phyloP scores from a whole-genome alignment of 2,329 filamentous ascomycete genomes.

The Sordariomycetes sp. region DNA sequence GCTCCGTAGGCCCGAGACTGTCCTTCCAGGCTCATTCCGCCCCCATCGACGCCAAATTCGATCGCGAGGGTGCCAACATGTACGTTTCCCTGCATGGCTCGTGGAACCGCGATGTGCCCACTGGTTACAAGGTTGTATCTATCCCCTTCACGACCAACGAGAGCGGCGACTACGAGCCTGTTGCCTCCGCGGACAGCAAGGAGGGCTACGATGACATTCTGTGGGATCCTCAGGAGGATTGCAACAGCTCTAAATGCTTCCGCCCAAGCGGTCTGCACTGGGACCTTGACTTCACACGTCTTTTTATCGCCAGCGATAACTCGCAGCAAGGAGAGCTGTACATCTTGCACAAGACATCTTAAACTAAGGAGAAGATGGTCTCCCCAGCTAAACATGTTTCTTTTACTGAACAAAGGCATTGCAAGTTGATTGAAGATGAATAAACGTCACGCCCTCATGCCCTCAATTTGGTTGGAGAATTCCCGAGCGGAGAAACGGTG shows the following conservation, averaged over 20 bases:
- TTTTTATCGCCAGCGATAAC: constrained; percentile 15
- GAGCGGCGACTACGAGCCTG: constrained; percentile 18
- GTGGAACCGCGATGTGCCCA: constrained; percentile 33
- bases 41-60: constrained; percentile 53
- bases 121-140: constrained; percentile 27
- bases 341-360: constrained; percentile 4
- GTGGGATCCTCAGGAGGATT: constrained; percentile 19
- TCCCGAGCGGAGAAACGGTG: constrained; percentile 20
- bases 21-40: constrained; percentile 51
- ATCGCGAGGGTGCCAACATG: constrained; percentile 35
- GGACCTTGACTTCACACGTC: constrained; percentile 11
- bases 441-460: background rate
- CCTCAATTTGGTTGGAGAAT: no score
- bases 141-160: constrained; percentile 19
- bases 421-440: background rate
- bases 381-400: constrained; percentile 1
- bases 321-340: constrained; percentile 12
- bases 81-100: constrained; percentile 55
- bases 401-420: background rate
- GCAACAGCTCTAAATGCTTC: constrained; percentile 14
- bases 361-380: no score
- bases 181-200: constrained; percentile 16
- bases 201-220: constrained; percentile 21
- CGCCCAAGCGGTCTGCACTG: constrained; percentile 13
- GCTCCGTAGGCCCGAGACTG: constrained; percentile 31